Percentiles rank a stretch among this genome's conserved stretches.
These are phyloP conservation scores for Russula brevipes DNA, from an alignment of 768 basidiomycete genomes.

Conservation along the genomic window DNA sequence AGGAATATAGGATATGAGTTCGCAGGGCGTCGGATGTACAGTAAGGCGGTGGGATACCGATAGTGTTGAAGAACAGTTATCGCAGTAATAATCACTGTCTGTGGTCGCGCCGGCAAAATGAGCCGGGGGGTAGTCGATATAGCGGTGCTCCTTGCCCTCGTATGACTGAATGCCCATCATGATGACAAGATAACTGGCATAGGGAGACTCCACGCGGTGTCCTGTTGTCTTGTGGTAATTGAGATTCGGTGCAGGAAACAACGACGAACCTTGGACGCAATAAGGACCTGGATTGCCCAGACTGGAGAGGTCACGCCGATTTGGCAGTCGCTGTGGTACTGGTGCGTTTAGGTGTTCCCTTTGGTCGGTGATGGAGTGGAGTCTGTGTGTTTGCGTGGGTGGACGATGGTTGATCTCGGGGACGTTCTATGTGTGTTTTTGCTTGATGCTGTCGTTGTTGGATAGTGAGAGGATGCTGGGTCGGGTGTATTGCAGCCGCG, in stretches of 20 bases:
- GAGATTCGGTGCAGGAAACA: not conserved
- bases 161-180: constrained; percentile 84
- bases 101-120: not conserved
- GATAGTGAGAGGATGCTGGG: too few relatives aligned
- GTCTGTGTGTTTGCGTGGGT: too few relatives aligned
- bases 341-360: too few relatives aligned
- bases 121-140: constrained; percentile 77
- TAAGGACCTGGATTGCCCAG: constrained; percentile 88
- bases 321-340: too few relatives aligned
- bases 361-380: too few relatives aligned
- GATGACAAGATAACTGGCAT: too few relatives aligned
- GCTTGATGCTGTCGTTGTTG: too few relatives aligned
- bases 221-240: constrained; percentile 41
- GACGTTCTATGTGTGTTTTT: too few relatives aligned
- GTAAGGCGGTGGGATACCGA: constrained; percentile 41
- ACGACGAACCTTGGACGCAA: constrained; percentile 78
- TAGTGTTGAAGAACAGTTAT: constrained; percentile 56
- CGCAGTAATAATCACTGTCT: constrained; percentile 62
- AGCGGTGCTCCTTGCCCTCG: constrained; percentile 97
- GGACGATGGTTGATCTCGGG: too few relatives aligned
- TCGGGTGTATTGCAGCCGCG: too few relatives aligned
- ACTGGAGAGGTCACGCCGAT: too few relatives aligned
- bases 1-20: too few relatives aligned
- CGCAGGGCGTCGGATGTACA: not conserved
- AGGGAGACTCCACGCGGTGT: constrained; percentile 78